Conservation (phyloP, 139 green algal genomes). For the Yamagishiella unicocca region DNA sequence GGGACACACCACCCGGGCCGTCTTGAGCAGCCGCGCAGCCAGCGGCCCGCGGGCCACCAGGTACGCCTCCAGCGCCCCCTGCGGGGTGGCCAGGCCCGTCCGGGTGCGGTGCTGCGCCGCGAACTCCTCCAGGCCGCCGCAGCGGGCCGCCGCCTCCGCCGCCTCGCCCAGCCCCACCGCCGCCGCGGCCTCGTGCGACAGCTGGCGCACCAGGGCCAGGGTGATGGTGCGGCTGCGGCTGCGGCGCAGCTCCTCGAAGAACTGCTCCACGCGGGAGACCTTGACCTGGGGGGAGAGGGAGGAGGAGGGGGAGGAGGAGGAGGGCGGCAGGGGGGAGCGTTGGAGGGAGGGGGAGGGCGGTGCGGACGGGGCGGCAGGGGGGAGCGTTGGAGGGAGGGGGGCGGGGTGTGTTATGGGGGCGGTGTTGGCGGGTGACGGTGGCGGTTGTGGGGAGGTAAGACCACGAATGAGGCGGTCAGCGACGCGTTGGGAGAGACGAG, state of each 20-base stretch:
- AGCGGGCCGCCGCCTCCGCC: not conserved
- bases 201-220: constrained; percentile 49
- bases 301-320: no score
- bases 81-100: constrained; percentile 54
- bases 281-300: constrained; percentile 53
- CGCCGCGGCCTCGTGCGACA: not conserved
- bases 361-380: no score
- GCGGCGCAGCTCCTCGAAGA: constrained; percentile 71
- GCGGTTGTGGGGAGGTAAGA: no score
- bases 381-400: no score
- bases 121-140: constrained; percentile 21
- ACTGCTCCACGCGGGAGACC: constrained; percentile 68
- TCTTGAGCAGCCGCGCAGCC: constrained; percentile 62
- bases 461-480: no score
- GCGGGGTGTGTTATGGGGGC: no score
- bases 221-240: constrained; percentile 68
- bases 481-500: no score
- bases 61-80: constrained; percentile 61
- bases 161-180: not conserved
- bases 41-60: constrained; percentile 54
- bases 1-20: constrained; percentile 43
- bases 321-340: no score
- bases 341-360: no score
- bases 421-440: no score
- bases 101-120: constrained; percentile 12